Percentiles rank a stretch among this genome's conserved stretches.
Conservation (phyloP, 768 basidiomycete species). For the Auricularia auricula-judae region DNA sequence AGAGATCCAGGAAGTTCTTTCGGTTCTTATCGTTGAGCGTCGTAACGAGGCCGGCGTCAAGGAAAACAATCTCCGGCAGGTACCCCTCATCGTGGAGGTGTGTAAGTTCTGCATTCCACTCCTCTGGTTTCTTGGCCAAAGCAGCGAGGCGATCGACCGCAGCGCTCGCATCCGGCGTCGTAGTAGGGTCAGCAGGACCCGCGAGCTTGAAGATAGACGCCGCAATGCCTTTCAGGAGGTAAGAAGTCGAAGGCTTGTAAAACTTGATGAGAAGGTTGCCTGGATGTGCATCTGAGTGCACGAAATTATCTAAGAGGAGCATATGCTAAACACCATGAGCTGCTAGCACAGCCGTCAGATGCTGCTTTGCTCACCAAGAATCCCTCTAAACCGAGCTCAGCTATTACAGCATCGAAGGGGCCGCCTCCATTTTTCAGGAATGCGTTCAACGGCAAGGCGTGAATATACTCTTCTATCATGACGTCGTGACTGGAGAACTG, state of each 20-base stretch:
- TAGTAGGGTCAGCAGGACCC: slow-evolving; percentile 17
- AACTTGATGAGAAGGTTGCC: slow-evolving; percentile 99
- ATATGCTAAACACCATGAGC: slow-evolving; percentile 57
- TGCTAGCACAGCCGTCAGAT: background rate
- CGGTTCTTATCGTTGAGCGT: slow-evolving; percentile 75
- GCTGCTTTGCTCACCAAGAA: slow-evolving; percentile 58
- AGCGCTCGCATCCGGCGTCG: slow-evolving; percentile 34
- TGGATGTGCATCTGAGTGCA: slow-evolving; percentile 82
- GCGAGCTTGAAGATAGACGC: slow-evolving; percentile 35
- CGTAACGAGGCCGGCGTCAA: slow-evolving; percentile 93
- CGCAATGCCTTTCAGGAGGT: slow-evolving; percentile 52
- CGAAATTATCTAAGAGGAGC: slow-evolving; percentile 96
- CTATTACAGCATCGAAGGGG: slow-evolving; percentile 79
- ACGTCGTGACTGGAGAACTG: slow-evolving; percentile 74
- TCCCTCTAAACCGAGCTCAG: slow-evolving; percentile 87
- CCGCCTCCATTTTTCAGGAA: slow-evolving; percentile 89
- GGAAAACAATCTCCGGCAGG: slow-evolving; percentile 88
- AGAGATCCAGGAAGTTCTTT: slow-evolving; percentile 90
- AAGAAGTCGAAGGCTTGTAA: slow-evolving; percentile 61
- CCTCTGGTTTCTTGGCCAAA: slow-evolving; percentile 43
- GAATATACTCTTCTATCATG: slow-evolving; percentile 86
- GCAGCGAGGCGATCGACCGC: slow-evolving; percentile 47
- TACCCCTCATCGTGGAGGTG: slow-evolving; percentile 59
- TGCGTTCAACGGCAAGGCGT: slow-evolving; percentile 78
- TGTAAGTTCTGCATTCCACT: slow-evolving; percentile 64